Conservation (phyloP, 108 stramenopile genomes). For the Cyclostephanos tholiformis region DNA sequence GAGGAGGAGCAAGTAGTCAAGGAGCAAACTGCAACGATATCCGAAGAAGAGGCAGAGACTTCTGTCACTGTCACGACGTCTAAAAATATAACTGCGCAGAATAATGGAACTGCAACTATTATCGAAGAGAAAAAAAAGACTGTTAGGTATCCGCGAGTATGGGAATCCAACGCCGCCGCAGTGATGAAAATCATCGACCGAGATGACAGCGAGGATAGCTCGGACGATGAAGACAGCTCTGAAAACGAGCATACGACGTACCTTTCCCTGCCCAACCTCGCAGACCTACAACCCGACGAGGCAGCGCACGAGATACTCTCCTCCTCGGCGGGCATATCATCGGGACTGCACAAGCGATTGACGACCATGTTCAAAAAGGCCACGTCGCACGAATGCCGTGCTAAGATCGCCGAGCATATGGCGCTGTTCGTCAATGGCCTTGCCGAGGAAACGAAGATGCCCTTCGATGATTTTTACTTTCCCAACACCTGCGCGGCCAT, state of each 20-base stretch:
- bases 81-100: conserved; percentile 11
- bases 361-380: conserved; percentile 65
- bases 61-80: neutral
- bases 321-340: conserved; percentile 19
- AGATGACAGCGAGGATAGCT: conserved; percentile 8
- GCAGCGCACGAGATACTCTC: conserved; percentile 32
- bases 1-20: conserved; percentile 3
- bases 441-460: conserved; percentile 69
- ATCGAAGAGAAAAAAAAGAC: conserved; percentile 22
- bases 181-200: conserved; percentile 36
- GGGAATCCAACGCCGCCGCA: conserved; percentile 39
- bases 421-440: conserved; percentile 78
- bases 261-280: conserved; percentile 40
- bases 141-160: conserved; percentile 18
- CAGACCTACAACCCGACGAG: conserved; percentile 22
- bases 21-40: neutral
- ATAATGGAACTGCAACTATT: neutral
- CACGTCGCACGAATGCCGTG: conserved; percentile 76
- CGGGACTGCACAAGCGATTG: conserved; percentile 41
- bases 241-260: conserved; percentile 32
- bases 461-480: conserved; percentile 66
- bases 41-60: neutral
- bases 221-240: conserved; percentile 22
- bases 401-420: conserved; percentile 75
- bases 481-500: conserved; percentile 54